Percentiles rank a stretch among this genome's conserved stretches.
phyloP scores from a whole-genome alignment of 192 early-diverging fungal species.

The Jimgerdemannia flammicorona region DNA sequence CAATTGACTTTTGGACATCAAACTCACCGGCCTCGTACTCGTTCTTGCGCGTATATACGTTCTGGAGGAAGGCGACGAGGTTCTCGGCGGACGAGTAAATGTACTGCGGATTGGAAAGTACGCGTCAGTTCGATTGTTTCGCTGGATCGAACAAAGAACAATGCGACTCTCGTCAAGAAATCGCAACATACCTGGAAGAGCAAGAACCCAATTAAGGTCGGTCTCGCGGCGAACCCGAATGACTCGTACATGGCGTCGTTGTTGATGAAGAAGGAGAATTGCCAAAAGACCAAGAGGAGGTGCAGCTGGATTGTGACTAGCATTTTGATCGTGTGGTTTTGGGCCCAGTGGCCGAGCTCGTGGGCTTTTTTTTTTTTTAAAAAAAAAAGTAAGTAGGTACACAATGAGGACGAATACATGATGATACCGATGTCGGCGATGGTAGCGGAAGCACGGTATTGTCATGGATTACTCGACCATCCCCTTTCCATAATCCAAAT shows the following conservation, averaged over 20 bases:
- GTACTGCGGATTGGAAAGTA: conserved; percentile 20
- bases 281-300: conserved; percentile 69
- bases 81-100: conserved; percentile 79
- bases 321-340: conserved; percentile 77
- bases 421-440: no score
- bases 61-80: conserved; percentile 68
- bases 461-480: no score
- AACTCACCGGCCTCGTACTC: conserved; percentile 82
- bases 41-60: conserved; percentile 77
- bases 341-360: conserved; percentile 95
- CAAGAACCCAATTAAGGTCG: conserved; percentile 85
- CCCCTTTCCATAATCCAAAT: background rate
- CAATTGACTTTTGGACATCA: background rate
- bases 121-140: background rate
- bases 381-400: background rate
- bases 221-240: conserved; percentile 75
- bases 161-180: no score
- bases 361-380: conserved; percentile 71
- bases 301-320: conserved; percentile 74
- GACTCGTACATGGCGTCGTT: conserved; percentile 72
- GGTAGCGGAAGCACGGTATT: no score
- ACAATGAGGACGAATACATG: no score
- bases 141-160: no score
- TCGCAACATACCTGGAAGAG: conserved; percentile 63
- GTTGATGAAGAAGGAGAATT: conserved; percentile 75